phyloP scores from a whole-genome alignment of 352 stramenopile genomes.

The Aphanomyces euteiches region DNA sequence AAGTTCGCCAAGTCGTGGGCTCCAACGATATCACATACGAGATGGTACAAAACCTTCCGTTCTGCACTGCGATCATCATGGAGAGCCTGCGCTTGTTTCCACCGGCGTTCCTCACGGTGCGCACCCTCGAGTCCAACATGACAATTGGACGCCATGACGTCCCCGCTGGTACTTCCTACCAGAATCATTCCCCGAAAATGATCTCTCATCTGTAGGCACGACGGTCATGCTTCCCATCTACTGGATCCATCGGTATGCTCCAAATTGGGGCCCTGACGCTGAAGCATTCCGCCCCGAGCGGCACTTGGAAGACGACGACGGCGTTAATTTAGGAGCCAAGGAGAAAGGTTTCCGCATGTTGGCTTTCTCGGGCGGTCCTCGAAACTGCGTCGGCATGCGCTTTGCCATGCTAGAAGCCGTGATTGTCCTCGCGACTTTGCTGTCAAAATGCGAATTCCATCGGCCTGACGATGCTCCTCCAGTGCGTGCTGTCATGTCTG shows the following conservation, averaged over 20 bases:
- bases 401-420: slow-evolving; percentile 64
- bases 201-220: slow-evolving; percentile 36
- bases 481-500: not conserved
- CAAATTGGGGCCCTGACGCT: slow-evolving; percentile 53
- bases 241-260: slow-evolving; percentile 57
- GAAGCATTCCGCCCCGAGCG: slow-evolving; percentile 59
- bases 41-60: slow-evolving; percentile 54
- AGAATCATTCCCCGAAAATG: too few species aligned
- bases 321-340: slow-evolving; percentile 1
- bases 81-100: slow-evolving; percentile 72
- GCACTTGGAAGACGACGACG: slow-evolving; percentile 38
- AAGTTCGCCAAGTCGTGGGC: slow-evolving; percentile 35
- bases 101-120: slow-evolving; percentile 62
- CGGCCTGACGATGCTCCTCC: slow-evolving; percentile 1
- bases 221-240: slow-evolving; percentile 69
- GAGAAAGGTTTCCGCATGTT: slow-evolving; percentile 61
- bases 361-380: slow-evolving; percentile 61
- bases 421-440: slow-evolving; percentile 27
- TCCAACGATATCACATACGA: slow-evolving; percentile 41
- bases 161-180: slow-evolving; percentile 23
- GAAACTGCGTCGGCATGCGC: slow-evolving; percentile 65
- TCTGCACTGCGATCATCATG: slow-evolving; percentile 60
- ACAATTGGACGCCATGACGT: not conserved
- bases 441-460: not conserved
- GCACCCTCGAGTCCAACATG: slow-evolving; percentile 49